Conservation (phyloP, 352 stramenopile genomes). For the Phytophthora constricta region DNA sequence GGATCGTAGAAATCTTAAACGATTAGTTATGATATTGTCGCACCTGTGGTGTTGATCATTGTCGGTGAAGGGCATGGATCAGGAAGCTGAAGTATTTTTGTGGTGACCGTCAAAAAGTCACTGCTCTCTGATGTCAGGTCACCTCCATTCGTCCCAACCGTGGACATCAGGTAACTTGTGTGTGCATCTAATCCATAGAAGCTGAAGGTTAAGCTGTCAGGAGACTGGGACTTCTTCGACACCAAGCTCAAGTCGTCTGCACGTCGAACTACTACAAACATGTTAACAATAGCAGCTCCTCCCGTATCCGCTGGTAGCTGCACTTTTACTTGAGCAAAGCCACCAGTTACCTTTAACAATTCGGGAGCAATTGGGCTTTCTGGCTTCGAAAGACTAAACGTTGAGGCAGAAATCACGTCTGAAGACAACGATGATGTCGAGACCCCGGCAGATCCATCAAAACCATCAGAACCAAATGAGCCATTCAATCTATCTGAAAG, state of each 20-base stretch:
- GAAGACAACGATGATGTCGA: constrained; percentile 29
- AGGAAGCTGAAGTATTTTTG: constrained; percentile 35
- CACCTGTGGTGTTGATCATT: constrained; percentile 51
- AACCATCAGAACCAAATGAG: too few species aligned
- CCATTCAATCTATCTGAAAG: too few species aligned
- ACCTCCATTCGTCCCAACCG: constrained; percentile 36
- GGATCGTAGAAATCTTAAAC: not conserved
- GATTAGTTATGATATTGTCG: not conserved
- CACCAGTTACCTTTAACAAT: constrained; percentile 18
- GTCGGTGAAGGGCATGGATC: constrained; percentile 49
- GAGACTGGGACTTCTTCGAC: constrained; percentile 11
- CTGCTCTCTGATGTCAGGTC: constrained; percentile 27
- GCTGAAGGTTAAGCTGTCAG: constrained; percentile 11
- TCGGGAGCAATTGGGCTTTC: constrained; percentile 10
- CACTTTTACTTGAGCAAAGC: constrained; percentile 25
- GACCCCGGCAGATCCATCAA: constrained; percentile 2
- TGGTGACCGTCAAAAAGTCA: constrained; percentile 22
- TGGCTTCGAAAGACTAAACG: constrained; percentile 28
- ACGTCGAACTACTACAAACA: constrained; percentile 35
- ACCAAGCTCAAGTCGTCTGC: constrained; percentile 8
- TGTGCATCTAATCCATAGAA: constrained; percentile 47
- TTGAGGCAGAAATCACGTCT: constrained; percentile 35
- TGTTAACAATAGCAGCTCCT: constrained; percentile 31
- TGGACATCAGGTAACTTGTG: constrained; percentile 44
- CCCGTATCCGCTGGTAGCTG: constrained; percentile 45